Conservation (phyloP, 192 early-diverging fungal genomes). For the Gigaspora rosea region DNA sequence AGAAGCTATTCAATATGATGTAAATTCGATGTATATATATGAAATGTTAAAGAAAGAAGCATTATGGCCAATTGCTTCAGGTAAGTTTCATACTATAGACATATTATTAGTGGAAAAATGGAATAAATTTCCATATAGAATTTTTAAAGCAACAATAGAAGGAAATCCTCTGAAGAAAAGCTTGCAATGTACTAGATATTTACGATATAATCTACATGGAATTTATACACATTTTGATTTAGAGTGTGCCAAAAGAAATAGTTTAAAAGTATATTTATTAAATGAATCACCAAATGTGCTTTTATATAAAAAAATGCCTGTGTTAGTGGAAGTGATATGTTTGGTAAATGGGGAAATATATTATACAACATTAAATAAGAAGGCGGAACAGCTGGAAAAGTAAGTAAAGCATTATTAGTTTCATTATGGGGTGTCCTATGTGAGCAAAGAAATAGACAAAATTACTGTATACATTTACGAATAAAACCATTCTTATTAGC, state of each 20-base stretch:
- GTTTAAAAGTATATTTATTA: neutral
- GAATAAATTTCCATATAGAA: neutral
- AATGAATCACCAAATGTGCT: neutral
- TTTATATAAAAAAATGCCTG: neutral
- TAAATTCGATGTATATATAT: too few species aligned
- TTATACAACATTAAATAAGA: conserved; percentile 6
- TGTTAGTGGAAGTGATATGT: neutral
- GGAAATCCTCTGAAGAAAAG: neutral
- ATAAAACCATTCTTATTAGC: conserved; percentile 7
- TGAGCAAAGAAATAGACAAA: neutral
- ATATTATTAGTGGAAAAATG: neutral
- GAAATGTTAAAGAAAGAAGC: neutral
- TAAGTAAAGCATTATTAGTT: conserved; percentile 1
- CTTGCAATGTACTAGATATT: neutral
- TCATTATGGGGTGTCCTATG: conserved; percentile 7
- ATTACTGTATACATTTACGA: neutral
- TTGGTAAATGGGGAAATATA: neutral
- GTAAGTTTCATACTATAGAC: neutral
- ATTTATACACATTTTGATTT: conserved; percentile 3
- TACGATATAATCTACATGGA: neutral
- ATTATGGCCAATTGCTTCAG: neutral
- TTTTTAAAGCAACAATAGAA: conserved; percentile 9
- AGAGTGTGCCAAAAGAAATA: neutral
- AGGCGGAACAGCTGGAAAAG: neutral
- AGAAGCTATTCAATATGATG: too few species aligned